Conservation (phyloP, 2,329 filamentous ascomycete species). For the Monilinia fructicola region DNA sequence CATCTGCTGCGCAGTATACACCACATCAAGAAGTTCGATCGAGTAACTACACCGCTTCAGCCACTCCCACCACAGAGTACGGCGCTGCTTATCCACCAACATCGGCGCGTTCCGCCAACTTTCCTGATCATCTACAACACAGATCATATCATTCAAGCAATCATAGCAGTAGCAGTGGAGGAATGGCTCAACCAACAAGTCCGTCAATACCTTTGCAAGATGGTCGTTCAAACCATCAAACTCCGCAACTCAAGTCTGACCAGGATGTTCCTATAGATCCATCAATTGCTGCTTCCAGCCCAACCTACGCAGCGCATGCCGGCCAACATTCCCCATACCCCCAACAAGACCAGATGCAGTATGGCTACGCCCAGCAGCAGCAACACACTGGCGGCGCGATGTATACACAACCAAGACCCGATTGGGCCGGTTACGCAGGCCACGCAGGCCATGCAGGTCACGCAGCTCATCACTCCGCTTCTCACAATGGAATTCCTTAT, state of each 20-base stretch:
- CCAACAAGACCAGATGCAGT: conserved; percentile 81
- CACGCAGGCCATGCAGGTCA: conserved; percentile 52
- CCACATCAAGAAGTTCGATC: conserved; percentile 77
- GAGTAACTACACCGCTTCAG: conserved; percentile 56
- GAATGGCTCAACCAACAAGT: conserved; percentile 99
- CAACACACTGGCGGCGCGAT: conserved; percentile 57
- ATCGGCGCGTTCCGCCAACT: conserved; percentile 76
- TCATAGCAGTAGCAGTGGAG: conserved; percentile 71
- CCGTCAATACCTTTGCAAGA: conserved; percentile 87
- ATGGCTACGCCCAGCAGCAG: conserved; percentile 66
- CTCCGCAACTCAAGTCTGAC: conserved; percentile 86
- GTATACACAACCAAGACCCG: conserved; percentile 69
- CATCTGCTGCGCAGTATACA: conserved; percentile 88
- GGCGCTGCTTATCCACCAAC: conserved; percentile 65
- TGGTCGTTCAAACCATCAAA: conserved; percentile 70
- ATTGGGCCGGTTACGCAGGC: conserved; percentile 66
- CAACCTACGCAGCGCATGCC: conserved; percentile 74
- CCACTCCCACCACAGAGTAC: conserved; percentile 89
- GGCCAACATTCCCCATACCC: conserved; percentile 85
- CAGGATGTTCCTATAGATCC: conserved; percentile 98
- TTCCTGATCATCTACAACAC: conserved; percentile 83
- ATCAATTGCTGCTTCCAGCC: conserved; percentile 90
- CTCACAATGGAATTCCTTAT: background rate
- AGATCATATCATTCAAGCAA: conserved; percentile 80
- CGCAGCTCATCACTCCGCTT: conserved; percentile 41